These are phyloP conservation scores for Verbascum thapsus DNA, from an alignment of 257 asterid species.

Conservation along the genomic window DNA sequence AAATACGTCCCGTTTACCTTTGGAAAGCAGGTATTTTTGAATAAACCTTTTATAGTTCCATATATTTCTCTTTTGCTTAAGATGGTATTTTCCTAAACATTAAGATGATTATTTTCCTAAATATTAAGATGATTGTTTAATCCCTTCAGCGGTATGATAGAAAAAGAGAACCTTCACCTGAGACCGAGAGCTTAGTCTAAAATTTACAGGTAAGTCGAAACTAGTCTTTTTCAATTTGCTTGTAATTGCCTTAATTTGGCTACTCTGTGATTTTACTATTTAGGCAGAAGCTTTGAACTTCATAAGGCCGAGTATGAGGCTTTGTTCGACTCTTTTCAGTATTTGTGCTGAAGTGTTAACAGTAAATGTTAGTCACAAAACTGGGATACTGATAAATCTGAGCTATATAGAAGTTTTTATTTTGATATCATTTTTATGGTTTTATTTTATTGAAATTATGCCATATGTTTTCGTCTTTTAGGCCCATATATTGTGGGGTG, in stretches of 20 bases:
- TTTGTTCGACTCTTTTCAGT: conserved; percentile 14
- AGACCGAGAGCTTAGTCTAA: conserved; percentile 37
- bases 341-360: background rate
- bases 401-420: too few species aligned
- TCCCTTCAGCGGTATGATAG: conserved; percentile 47
- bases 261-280: conserved; percentile 4
- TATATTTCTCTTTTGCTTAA: background rate
- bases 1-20: conserved; percentile 58
- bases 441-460: too few species aligned
- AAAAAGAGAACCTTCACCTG: conserved; percentile 48
- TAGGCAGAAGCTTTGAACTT: conserved; percentile 18
- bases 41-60: background rate
- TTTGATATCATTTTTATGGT: too few species aligned
- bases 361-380: too few species aligned
- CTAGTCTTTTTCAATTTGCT: too few species aligned
- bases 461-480: too few species aligned
- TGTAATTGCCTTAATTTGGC: conserved; percentile 10
- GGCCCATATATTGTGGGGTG: too few species aligned
- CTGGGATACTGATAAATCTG: too few species aligned
- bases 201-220: conserved; percentile 17
- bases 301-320: conserved; percentile 30
- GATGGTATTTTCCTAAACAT: conserved; percentile 7
- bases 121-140: conserved; percentile 14
- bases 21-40: conserved; percentile 54
- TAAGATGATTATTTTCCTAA: conserved; percentile 22